Evolutionary conservation across 352 stramenopile genomes (phyloP).

Genomic region (Pythium pectinolyticum): DNA sequence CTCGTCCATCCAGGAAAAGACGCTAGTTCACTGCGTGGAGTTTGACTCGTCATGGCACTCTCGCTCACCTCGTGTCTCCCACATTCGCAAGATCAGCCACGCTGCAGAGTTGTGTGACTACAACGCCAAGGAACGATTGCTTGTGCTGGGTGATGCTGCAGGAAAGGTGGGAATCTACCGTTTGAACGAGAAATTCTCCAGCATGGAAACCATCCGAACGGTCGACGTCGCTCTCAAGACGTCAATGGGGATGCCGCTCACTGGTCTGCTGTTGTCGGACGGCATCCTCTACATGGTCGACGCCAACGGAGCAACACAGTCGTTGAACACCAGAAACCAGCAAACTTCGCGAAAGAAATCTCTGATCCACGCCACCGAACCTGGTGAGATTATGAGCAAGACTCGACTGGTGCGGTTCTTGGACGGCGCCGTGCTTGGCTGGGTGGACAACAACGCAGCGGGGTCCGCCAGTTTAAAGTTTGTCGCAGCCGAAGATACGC

Average conservation of each 20-base stretch:
- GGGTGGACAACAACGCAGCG: not conserved
- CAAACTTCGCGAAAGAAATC: slow-evolving; percentile 38
- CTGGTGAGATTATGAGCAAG: slow-evolving; percentile 3
- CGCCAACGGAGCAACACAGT: slow-evolving; percentile 32
- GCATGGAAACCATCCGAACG: slow-evolving; percentile 4
- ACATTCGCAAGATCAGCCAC: not conserved
- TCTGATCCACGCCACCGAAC: not conserved
- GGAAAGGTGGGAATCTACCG: not conserved
- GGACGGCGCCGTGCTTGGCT: slow-evolving; percentile 21
- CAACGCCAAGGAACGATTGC: not conserved
- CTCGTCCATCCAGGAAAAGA: not conserved
- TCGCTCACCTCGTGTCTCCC: not conserved
- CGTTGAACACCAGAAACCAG: slow-evolving; percentile 44
- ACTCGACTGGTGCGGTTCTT: slow-evolving; percentile 35
- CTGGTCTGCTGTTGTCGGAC: slow-evolving; percentile 21
- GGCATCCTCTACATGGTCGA: slow-evolving; percentile 37
- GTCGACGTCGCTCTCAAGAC: slow-evolving; percentile 20
- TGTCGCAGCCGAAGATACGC: not conserved
- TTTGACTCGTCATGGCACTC: not conserved
- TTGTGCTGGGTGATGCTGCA: not conserved
- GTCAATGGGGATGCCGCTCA: slow-evolving; percentile 18
- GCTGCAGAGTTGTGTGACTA: not conserved
- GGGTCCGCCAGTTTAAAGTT: not conserved
- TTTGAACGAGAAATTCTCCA: slow-evolving; percentile 15
- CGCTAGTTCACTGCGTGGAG: not conserved